A percentile compares a stretch with the other conserved stretches of the same genome.
Evolutionary conservation across 1,284 basidiomycete genomes (phyloP).

Genomic region (Pseudomicrostroma phylloplanum): DNA sequence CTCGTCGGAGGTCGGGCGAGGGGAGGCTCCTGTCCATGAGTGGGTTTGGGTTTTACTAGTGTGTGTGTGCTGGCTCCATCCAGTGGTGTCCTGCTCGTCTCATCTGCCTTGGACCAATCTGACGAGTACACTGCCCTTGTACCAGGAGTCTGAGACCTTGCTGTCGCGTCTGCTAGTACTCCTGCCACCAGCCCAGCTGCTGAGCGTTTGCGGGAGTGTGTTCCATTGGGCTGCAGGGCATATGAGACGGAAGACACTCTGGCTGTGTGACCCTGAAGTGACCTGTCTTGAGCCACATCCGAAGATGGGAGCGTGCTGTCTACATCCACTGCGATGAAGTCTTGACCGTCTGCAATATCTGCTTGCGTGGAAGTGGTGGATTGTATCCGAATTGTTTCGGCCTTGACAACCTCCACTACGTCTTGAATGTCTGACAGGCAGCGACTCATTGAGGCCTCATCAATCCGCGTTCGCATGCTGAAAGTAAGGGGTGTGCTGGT

Average conservation of each 20-base stretch:
- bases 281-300: neutral
- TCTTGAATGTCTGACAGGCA: neutral
- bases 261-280: neutral
- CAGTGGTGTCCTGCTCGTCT: too few relatives aligned
- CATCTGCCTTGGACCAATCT: too few relatives aligned
- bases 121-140: too few relatives aligned
- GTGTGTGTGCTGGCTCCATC: too few relatives aligned
- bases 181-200: too few relatives aligned
- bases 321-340: neutral
- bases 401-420: neutral
- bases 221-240: neutral
- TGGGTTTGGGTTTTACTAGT: too few relatives aligned
- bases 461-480: slow-evolving; percentile 20
- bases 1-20: too few relatives aligned
- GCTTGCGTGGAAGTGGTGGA: neutral
- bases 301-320: neutral
- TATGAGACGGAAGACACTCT: neutral
- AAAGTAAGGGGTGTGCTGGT: slow-evolving; percentile 26
- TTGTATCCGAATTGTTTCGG: neutral
- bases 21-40: too few relatives aligned
- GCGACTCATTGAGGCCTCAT: neutral
- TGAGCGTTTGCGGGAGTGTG: too few relatives aligned
- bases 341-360: neutral
- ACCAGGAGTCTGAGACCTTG: too few relatives aligned
- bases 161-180: too few relatives aligned